Base-by-base conservation (phyloP, 192 early-diverging fungal genomes). In the Chytriomyces confervae region DNA sequence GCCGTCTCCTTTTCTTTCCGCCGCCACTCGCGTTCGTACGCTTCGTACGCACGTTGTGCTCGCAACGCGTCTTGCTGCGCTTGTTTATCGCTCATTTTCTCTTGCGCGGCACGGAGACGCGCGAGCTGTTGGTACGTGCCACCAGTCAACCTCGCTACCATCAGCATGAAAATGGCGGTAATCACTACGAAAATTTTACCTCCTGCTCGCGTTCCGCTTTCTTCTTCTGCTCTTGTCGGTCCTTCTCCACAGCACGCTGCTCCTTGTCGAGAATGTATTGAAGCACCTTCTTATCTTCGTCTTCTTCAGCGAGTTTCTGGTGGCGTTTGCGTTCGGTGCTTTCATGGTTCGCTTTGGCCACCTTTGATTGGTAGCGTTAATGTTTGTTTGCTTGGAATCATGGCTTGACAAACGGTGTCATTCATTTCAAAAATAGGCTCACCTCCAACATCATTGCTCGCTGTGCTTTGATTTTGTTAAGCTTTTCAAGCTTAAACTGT, bases 1-100 rank as follows among this genome's bases (percentile, higher is more conserved):
- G 83, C 81, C 3, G 74, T 49, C 46, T 87, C 83, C 77, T 87
- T 89, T 64, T 89, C 83, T 63, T 88, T 88, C 27, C 83, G 61
- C 24, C 89, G 78, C 84, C 87, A 90, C 27, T 90, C 89, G 20
- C 89, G 78, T 66, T 90, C 89, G 81, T 90, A 86, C 3, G 87
- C 84, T 71, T 90, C 89, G 71, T 68, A 84, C 6, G 89, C 89
- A 10, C 89, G 78, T 47, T 82, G 81, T 20, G 89, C 86, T 3
- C 89, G 80, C 51, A 90, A 69, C 4, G 86, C 85, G 66, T 90
- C 89, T 68, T 86, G 85, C 46, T 87, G 82, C 5, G 89, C 87
- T 79, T 89, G 87, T 66, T 90, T 90, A 67, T 90, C 89, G 49
- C 82, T 81, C 82, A 84, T 88, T 83, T 88, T 89, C 70, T 90